Base-by-base conservation (phyloP, 1,284 basidiomycete genomes). In the Pulchroboletus neoregius region DNA sequence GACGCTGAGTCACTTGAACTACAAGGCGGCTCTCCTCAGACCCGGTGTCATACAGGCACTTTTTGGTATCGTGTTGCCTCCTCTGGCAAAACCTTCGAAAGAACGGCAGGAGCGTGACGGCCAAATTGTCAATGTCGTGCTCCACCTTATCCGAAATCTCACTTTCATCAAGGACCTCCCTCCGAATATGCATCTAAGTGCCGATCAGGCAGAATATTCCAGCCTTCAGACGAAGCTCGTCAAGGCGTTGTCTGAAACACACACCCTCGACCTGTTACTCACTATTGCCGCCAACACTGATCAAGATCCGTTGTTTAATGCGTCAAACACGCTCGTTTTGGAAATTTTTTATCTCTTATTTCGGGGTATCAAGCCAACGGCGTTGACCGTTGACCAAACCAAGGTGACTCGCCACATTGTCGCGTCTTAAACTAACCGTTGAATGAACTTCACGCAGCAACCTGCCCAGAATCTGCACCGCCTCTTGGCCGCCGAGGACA, bases 301-400 rank as follows among this genome's bases (percentile, higher is more conserved):
- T 38, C 78, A 79, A 38, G 86, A 91, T 59, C 74, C 82, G 12
- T 75, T 91, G 51, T 86, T 91, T 66, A 87, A 84, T 50, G 73
- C 75, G 7, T 94, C 82, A 76, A 96, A 96, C 62, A 89, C 91
- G 4, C 75, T 96, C 31, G 76, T 91, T 2, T 79, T 97, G 26
- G 94, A 97, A 67, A 93, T 93, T 26, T 76, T 94, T 51, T 93
- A 94, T 63, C 79, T 95, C 6, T 71, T 94, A 9, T 90, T 91
- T 65, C 79, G 92, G 31, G 85, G 87, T 2, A 76, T 89, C 42
- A 82, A 77, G 49, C 83, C 90, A 1, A 62, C 69, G 2, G 73
- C 78, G 2, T 70, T 95, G 34, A 71, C 75, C 0, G 61, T 76
- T 35, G 84, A 93, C 60, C 87, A 86, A 58, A 69, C 70, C 22